phyloP scores from a whole-genome alignment of 257 asterid species.

The Galeopsis tetrahit region DNA sequence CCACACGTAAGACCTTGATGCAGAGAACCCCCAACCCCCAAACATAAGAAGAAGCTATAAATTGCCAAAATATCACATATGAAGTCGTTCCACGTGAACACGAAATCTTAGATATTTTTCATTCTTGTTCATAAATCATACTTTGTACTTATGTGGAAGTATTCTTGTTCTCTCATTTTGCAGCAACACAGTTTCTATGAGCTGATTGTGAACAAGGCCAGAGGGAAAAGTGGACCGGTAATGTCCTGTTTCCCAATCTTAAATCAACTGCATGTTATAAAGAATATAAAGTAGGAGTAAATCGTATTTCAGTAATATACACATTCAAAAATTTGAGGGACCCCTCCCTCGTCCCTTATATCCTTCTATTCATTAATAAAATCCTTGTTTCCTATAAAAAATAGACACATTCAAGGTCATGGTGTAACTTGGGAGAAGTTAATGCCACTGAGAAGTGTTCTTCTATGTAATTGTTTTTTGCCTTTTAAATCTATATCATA shows the following conservation, averaged over 20 bases:
- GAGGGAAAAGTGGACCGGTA: slow-evolving; percentile 99
- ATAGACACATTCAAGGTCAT: background rate
- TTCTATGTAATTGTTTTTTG: background rate
- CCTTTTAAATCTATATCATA: background rate
- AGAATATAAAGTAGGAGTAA: slow-evolving; percentile 9
- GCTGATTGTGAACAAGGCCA: slow-evolving; percentile 93
- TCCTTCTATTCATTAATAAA: too few relatives aligned
- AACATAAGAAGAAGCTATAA: background rate
- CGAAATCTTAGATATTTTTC: background rate
- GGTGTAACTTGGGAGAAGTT: background rate
- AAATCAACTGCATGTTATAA: slow-evolving; percentile 30
- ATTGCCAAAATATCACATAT: slow-evolving; percentile 5
- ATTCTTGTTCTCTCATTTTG: slow-evolving; percentile 32
- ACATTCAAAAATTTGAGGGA: background rate
- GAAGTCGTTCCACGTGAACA: background rate
- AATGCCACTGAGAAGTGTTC: background rate
- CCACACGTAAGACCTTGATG: slow-evolving; percentile 78
- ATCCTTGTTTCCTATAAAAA: too few relatives aligned
- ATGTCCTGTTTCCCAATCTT: slow-evolving; percentile 36
- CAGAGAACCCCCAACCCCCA: background rate
- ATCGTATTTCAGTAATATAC: background rate
- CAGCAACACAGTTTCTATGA: slow-evolving; percentile 99
- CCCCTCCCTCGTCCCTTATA: too few relatives aligned
- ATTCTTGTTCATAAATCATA: slow-evolving; percentile 10
- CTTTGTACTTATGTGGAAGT: background rate